A percentile compares a stretch with the other conserved stretches of the same genome.
These are phyloP conservation scores for Peterozyma xylosa DNA, from an alignment of 805 yeast species.

Conservation along the genomic window DNA sequence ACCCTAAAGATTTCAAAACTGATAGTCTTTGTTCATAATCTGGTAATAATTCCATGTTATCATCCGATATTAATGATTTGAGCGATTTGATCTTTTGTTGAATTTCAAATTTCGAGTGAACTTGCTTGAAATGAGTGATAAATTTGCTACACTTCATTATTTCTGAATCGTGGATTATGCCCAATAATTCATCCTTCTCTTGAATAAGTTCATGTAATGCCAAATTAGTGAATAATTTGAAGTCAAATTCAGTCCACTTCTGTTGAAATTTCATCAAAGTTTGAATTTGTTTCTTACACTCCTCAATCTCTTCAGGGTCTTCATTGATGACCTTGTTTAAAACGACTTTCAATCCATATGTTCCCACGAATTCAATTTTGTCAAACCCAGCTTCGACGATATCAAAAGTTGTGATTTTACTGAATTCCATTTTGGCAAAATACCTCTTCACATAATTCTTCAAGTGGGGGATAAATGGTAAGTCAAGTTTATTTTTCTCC, in stretches of 20 bases:
- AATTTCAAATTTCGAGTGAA: conserved; percentile 37
- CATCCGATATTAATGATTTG: conserved; percentile 67
- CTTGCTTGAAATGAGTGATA: conserved; percentile 31
- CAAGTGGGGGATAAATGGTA: conserved; percentile 30
- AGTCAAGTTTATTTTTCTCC: conserved; percentile 14
- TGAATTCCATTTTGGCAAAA: conserved; percentile 24
- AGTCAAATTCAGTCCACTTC: conserved; percentile 36
- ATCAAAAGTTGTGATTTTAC: conserved; percentile 8
- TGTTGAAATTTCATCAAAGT: conserved; percentile 28
- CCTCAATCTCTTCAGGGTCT: conserved; percentile 25
- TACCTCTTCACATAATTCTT: conserved; percentile 24
- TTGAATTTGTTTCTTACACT: conserved; percentile 27
- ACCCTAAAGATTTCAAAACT: conserved; percentile 72
- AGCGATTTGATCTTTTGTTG: conserved; percentile 45
- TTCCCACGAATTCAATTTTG: conserved; percentile 36
- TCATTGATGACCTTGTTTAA: conserved; percentile 29
- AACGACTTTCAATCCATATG: conserved; percentile 24
- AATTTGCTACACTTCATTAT: conserved; percentile 34
- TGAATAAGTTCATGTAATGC: conserved; percentile 26
- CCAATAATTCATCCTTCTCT: conserved; percentile 25
- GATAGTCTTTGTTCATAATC: conserved; percentile 86
- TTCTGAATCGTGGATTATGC: background rate
- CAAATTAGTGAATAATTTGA: conserved; percentile 26
- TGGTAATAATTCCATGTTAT: conserved; percentile 82
- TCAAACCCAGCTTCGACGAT: conserved; percentile 31